Percentiles rank a stretch among this genome's conserved stretches.
These are phyloP conservation scores for Phylloporus rhodoxanthus DNA, from an alignment of 768 basidiomycete species.

Conservation along the genomic window DNA sequence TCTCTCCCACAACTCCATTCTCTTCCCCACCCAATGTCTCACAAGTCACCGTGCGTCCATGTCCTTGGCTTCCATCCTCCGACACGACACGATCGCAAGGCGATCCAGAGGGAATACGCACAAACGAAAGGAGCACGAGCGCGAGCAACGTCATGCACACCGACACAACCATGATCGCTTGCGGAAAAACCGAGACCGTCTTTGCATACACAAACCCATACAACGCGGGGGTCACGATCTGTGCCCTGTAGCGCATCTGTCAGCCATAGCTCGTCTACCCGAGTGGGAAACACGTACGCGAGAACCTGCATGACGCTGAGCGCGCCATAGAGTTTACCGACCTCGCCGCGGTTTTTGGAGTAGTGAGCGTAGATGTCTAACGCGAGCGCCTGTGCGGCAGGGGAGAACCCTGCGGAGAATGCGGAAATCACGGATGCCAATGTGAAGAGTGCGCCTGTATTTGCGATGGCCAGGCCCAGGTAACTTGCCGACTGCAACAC, in stretches of 20 bases:
- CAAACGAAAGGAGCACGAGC: conserved; percentile 41
- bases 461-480: conserved; percentile 43
- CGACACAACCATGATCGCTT: conserved; percentile 62
- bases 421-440: conserved; percentile 43
- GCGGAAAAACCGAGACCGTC: conserved; percentile 66
- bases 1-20: neutral
- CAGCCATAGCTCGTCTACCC: too few relatives aligned
- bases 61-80: neutral
- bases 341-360: conserved; percentile 42
- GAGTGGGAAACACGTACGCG: conserved; percentile 42
- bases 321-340: conserved; percentile 75
- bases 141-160: conserved; percentile 36
- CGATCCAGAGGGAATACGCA: conserved; percentile 34
- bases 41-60: neutral
- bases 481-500: conserved; percentile 51
- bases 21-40: neutral
- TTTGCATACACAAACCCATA: conserved; percentile 67
- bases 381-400: conserved; percentile 67
- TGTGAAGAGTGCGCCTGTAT: conserved; percentile 46
- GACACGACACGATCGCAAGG: neutral
- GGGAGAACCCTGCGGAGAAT: conserved; percentile 58
- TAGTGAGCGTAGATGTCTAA: conserved; percentile 57
- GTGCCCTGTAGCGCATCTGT: conserved; percentile 37
- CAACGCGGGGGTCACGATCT: conserved; percentile 64
- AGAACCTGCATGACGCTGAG: conserved; percentile 69